phyloP scores from a whole-genome alignment of 2,329 filamentous ascomycete species.

The Emericellopsis cladophorae region DNA sequence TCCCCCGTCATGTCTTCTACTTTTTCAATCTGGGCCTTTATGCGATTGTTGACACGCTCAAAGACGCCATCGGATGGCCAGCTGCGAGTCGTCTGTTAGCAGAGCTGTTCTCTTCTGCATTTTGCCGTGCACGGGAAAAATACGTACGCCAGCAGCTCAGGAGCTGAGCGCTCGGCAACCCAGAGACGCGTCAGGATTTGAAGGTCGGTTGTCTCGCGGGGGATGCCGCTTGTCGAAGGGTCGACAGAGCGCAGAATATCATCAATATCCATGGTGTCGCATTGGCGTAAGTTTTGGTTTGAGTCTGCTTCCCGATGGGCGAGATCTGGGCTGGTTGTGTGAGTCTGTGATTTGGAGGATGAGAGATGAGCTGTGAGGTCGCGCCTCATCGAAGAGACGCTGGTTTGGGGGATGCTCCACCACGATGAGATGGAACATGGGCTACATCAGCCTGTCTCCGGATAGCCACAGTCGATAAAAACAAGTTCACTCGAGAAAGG shows the following conservation, averaged over 20 bases:
- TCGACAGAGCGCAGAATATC: conserved; percentile 69
- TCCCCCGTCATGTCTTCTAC: conserved; percentile 69
- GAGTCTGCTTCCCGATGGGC: no score
- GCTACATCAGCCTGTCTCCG: no score
- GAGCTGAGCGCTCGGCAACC: conserved; percentile 82
- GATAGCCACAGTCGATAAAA: no score
- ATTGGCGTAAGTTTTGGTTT: no score
- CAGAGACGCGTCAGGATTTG: conserved; percentile 84
- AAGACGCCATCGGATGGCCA: conserved; percentile 64
- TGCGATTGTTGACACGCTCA: conserved; percentile 64
- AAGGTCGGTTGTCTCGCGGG: conserved; percentile 58
- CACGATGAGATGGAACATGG: no score
- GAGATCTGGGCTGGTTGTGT: no score
- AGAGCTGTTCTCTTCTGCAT: not conserved
- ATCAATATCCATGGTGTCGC: conserved; percentile 57
- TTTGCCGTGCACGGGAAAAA: not conserved
- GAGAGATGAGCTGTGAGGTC: conserved; percentile 1
- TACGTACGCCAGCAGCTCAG: conserved; percentile 71
- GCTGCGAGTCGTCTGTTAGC: conserved; percentile 9
- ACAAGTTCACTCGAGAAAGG: no score
- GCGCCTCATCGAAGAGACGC: no score
- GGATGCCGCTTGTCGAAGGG: conserved; percentile 38
- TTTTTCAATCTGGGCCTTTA: conserved; percentile 56
- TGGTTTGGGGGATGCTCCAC: no score
- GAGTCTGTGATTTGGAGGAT: conserved; percentile 2